Evolutionary conservation across 2,329 filamentous ascomycete genomes (phyloP), one percentile per base, ranked within the genome.

Genomic region (Waltergamsia citrina): DNA sequence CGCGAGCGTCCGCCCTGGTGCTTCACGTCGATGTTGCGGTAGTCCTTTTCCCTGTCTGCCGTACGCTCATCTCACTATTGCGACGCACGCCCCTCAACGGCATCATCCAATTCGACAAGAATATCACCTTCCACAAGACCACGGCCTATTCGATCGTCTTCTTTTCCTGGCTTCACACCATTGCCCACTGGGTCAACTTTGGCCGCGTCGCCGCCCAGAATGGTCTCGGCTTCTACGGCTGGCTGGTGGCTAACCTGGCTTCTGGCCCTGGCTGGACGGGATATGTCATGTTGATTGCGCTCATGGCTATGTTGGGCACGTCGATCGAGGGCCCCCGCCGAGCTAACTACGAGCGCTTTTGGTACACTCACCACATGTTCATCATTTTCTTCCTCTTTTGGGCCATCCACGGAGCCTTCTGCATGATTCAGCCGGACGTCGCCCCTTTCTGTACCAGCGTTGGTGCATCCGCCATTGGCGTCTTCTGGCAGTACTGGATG

Each of bases 401-500:
- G 84, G 79, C 84, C n/a, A 73, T 90, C 48, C 85, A 93, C 58
- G 85, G 85, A 38, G 81, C 82, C 18, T 92, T 87, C 63, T 90
- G 85, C 60, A 90, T 92, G 85, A 90, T 90, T 50, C 84, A 85
- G 57, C 78, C 84, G 34, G 85, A 92, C 53, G 74, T 82, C 41
- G 80, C 81, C 6, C 84, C 85, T 2, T 88, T 83, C 55, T 88
- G 85, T 59, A 68, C 74, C 36, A 78, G 79, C 38, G 65, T 85
- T 39, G 76, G 76, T 41, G 64, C 71, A 8, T 66, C 71, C 18
- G 74, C 76, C 20, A 67, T 80, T 40, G 85, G 84, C 48, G 82
- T 88, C 35, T 92, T 93, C 56, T 92, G 83, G 81, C 79, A 88
- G 61, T 92, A 84, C 63, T 92, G 84, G 84, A 80, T 85, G 71